These are phyloP conservation scores for Penicillium sp. DNA, from an alignment of 2,329 filamentous ascomycete species.

Conservation along the genomic window DNA sequence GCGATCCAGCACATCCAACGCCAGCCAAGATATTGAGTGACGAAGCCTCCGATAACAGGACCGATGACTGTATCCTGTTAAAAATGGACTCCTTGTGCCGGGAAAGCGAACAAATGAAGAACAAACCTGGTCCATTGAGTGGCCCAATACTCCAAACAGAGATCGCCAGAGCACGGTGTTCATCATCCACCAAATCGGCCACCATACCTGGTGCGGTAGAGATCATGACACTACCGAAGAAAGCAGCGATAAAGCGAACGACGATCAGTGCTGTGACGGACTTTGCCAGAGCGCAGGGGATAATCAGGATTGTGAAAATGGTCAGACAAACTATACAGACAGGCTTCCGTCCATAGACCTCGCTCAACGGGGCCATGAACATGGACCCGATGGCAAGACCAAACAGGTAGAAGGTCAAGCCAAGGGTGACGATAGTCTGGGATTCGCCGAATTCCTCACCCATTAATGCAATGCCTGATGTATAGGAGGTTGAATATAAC, in stretches of 20 bases:
- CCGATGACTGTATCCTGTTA: conserved; percentile 48
- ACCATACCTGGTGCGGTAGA: conserved; percentile 80
- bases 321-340: conserved; percentile 68
- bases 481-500: conserved; percentile 76
- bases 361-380: conserved; percentile 67
- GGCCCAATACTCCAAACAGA: conserved; percentile 81
- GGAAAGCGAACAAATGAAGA: background rate
- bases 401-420: conserved; percentile 74
- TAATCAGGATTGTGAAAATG: conserved; percentile 66
- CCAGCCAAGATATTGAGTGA: conserved; percentile 71
- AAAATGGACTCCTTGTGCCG: background rate
- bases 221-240: conserved; percentile 77
- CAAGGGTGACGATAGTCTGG: conserved; percentile 66
- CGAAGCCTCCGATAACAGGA: conserved; percentile 77
- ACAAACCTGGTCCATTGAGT: conserved; percentile 66
- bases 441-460: conserved; percentile 62
- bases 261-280: conserved; percentile 69
- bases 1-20: conserved; percentile 83
- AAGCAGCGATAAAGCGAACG: conserved; percentile 69
- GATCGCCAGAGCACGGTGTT: conserved; percentile 78
- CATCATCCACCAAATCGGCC: conserved; percentile 77
- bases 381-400: conserved; percentile 72
- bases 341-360: conserved; percentile 48
- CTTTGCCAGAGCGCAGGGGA: conserved; percentile 69
- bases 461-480: conserved; percentile 68